These are phyloP conservation scores for Trichodelitschia bisporula DNA, from an alignment of 495 filamentous ascomycete genomes.

Conservation along the genomic window DNA sequence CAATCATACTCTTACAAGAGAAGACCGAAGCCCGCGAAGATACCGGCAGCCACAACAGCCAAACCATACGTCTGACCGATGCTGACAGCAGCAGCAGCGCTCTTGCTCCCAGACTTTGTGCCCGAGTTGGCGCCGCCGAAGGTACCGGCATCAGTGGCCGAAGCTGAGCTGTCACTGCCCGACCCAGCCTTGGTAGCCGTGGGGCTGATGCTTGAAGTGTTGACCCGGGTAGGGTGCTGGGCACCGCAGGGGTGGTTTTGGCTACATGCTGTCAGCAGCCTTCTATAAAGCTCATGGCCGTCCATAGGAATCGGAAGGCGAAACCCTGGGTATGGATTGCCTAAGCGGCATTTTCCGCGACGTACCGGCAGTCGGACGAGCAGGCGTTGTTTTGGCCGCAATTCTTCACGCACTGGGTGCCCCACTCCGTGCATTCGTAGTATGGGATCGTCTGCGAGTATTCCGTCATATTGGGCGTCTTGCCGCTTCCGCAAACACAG, in stretches of 20 bases:
- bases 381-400: constrained; percentile 38
- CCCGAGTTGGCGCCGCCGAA: no score
- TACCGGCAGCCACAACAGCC: no score
- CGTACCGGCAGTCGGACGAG: constrained; percentile 31
- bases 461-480: constrained; percentile 49
- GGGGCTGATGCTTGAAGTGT: constrained; percentile 27
- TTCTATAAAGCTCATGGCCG: no score
- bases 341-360: not conserved
- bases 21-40: no score
- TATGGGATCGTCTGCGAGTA: constrained; percentile 75
- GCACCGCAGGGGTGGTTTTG: constrained; percentile 61
- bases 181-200: constrained; percentile 18
- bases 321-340: not conserved
- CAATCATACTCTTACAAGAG: no score
- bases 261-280: constrained; percentile 3
- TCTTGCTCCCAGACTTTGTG: no score
- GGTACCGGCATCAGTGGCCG: constrained; percentile 10
- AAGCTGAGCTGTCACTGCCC: constrained; percentile 10
- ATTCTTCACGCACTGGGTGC: constrained; percentile 38
- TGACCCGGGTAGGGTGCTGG: constrained; percentile 35
- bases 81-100: no score
- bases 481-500: constrained; percentile 51
- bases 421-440: constrained; percentile 52
- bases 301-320: no score
- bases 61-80: no score